Base-by-base conservation (phyloP, 345 rosid genomes). In the Punica granatum region DNA sequence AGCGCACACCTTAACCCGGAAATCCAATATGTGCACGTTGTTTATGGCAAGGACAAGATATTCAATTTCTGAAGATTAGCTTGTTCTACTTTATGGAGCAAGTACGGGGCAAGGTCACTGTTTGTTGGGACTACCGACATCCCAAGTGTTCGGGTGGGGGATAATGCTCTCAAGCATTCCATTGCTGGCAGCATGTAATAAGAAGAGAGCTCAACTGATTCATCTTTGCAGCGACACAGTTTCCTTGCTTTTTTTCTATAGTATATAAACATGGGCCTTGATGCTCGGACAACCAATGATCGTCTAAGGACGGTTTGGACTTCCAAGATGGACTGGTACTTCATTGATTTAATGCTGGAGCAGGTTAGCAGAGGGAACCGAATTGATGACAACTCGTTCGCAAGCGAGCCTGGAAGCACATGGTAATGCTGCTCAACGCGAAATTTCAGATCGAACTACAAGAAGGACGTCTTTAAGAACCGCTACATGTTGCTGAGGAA, bases 301-400 rank as follows among this genome's bases (percentile, higher is more conserved):
- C 83, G 89, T 21, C 66, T 81, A 59, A 84, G 96, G 82, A 92
- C 96, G 13, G 79, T 86, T 67, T 92, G 96, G 96, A 88, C 95
- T 1, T 88, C 86, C 28, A 94, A 92, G 71, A 92, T 88, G 96
- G 92, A 92, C 70, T 60, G 82, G n/a, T 88, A 75, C 76, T 89
- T 92, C 81, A 85, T 92, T 5, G 85, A 84, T 51, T 82, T 88
- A 0, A 81, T 88, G 83, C 49, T 91, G 49, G 92, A 92, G 51
- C 90, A 92, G 73, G 87, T 84, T 49, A 80, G 71, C 70, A 80
- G 79, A 73, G 95, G 96, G 60, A 89, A 92, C 58, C 81, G 77
- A 68, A 77, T 85, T 46, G 92, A 92, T 39, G 95, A 90, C 69
- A 87, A 82, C 68, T 74, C 85, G 48, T 92, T 88, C 72, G 94